phyloP scores from a whole-genome alignment of 1,139 yeast species.

The Hansenula sp. region DNA sequence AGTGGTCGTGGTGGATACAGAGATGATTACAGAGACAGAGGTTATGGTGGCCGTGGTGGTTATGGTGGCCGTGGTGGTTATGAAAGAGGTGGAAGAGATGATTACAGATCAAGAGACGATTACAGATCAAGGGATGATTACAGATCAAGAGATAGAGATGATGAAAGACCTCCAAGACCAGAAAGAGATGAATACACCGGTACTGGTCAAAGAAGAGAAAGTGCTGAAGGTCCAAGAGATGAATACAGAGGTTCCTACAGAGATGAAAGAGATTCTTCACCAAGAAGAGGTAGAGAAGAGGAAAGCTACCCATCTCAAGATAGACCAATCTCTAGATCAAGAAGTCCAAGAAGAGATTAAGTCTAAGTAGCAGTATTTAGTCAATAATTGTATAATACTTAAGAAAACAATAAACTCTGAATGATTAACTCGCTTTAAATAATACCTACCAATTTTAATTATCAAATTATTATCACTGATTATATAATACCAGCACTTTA shows the following conservation, averaged over 20 bases:
- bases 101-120: constrained; percentile 22
- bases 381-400: no score
- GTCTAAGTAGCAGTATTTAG: not conserved
- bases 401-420: not conserved
- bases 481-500: no score
- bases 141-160: constrained; percentile 18
- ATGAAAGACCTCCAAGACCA: constrained; percentile 15
- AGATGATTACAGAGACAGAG: not conserved
- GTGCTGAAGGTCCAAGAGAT: constrained; percentile 11
- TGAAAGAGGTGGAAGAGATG: constrained; percentile 19
- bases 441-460: no score
- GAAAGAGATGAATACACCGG: constrained; percentile 8
- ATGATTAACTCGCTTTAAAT: no score
- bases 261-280: constrained; percentile 13
- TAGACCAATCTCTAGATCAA: constrained; percentile 21
- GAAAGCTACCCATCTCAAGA: constrained; percentile 3
- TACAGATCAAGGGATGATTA: constrained; percentile 18
- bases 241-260: constrained; percentile 8
- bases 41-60: constrained; percentile 9
- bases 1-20: constrained; percentile 2
- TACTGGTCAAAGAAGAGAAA: constrained; percentile 10
- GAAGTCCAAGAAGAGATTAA: constrained; percentile 24
- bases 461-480: not conserved
- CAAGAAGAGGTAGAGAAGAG: constrained; percentile 10
- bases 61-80: constrained; percentile 14